phyloP scores from a whole-genome alignment of 2,329 filamentous ascomycete genomes.

The Aureobasidium subglaciale region DNA sequence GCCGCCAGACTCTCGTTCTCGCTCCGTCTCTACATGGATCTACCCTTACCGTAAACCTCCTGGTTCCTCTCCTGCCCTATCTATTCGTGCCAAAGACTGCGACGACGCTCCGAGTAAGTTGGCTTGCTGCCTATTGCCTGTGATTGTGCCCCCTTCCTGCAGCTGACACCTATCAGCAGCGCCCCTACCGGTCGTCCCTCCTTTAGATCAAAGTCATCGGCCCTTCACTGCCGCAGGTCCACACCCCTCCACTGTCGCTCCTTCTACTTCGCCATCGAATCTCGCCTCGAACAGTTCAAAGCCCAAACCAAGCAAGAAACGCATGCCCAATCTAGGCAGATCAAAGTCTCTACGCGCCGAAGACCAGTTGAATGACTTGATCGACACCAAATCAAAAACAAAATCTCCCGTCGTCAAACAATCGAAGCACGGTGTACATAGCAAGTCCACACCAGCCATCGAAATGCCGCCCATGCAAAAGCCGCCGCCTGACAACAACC shows the following conservation, averaged over 20 bases:
- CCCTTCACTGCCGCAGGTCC: constrained; percentile 10
- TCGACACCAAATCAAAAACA: background rate
- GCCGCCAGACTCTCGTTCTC: background rate
- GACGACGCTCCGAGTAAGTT: constrained; percentile 1
- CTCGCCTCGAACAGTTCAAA: constrained; percentile 8
- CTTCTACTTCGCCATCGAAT: background rate
- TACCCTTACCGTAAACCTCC: constrained; percentile 26
- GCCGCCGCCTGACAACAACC: constrained; percentile 49
- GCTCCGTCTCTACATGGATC: constrained; percentile 8
- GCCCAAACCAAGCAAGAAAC: constrained; percentile 15
- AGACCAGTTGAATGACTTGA: constrained; percentile 34
- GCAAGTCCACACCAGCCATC: constrained; percentile 1
- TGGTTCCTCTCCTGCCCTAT: constrained; percentile 40
- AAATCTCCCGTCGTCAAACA: constrained; percentile 14
- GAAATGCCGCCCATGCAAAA: constrained; percentile 13
- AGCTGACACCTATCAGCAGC: background rate
- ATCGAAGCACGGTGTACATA: constrained; percentile 7
- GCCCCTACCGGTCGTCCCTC: background rate
- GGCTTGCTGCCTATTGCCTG: background rate
- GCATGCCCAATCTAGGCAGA: constrained; percentile 16
- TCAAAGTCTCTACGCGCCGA: constrained; percentile 18
- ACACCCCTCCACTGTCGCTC: background rate
- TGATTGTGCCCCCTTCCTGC: background rate
- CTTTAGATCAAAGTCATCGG: background rate
- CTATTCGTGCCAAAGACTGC: constrained; percentile 10